Evolutionary conservation across 1,284 basidiomycete species (phyloP).

Genomic region (Takashimella tepidaria): DNA sequence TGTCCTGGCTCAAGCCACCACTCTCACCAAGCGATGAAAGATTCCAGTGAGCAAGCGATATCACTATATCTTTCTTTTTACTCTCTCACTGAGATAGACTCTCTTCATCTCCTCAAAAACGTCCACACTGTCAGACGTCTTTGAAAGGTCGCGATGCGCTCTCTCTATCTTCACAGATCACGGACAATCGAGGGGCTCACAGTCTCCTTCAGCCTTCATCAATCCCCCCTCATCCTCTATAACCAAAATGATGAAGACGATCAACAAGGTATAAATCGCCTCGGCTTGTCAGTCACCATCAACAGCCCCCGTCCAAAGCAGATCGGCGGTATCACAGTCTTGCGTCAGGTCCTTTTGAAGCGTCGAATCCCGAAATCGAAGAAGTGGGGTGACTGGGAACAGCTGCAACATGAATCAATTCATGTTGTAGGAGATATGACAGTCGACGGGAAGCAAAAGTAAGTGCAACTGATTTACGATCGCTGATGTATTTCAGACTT

Average conservation of each 20-base stretch:
- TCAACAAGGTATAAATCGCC: not conserved
- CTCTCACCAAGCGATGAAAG: not conserved
- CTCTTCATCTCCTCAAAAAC: not conserved
- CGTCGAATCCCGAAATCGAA: constrained; percentile 4
- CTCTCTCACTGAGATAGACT: no score
- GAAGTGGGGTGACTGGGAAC: constrained; percentile 9
- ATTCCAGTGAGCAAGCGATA: no score
- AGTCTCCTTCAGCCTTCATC: constrained; percentile 8
- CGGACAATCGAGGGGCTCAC: constrained; percentile 1
- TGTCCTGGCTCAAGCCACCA: not conserved
- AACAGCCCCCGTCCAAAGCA: not conserved
- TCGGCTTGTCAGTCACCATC: not conserved
- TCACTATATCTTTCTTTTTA: not conserved
- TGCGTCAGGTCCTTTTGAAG: constrained; percentile 5
- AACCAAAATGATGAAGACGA: constrained; percentile 1
- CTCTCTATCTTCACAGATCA: not conserved
- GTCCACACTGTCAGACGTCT: no score
- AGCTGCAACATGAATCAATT: constrained; percentile 2
- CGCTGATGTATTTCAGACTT: not conserved
- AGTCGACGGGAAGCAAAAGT: constrained; percentile 2
- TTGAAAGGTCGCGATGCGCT: constrained; percentile 3
- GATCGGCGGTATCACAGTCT: constrained; percentile 9
- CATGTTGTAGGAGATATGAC: constrained; percentile 1
- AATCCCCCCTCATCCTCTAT: constrained; percentile 8
- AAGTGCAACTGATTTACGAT: not conserved